Conservation (phyloP, 257 asterid genomes). For the Datura wrightii region DNA sequence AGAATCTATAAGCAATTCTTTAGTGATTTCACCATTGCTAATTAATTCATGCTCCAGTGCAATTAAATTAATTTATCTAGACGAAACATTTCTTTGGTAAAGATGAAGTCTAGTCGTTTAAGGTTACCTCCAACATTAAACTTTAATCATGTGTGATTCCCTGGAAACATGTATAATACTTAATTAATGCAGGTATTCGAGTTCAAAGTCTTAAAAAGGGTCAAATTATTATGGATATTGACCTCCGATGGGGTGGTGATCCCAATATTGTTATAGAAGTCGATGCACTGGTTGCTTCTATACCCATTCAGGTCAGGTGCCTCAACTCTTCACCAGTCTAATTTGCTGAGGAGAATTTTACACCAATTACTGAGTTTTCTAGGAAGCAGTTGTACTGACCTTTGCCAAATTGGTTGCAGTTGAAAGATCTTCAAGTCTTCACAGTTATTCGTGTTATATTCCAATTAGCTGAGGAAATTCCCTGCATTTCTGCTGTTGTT, state of each 20-base stretch:
- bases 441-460: slow-evolving; percentile 93
- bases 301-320: slow-evolving; percentile 87
- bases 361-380: not conserved
- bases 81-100: not conserved
- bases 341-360: slow-evolving; percentile 11
- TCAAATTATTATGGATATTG: slow-evolving; percentile 98
- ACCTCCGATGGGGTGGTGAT: slow-evolving; percentile 99
- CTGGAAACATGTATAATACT: not conserved
- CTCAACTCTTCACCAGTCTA: slow-evolving; percentile 31
- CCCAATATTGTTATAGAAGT: slow-evolving; percentile 91
- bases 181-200: slow-evolving; percentile 78
- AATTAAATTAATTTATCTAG: not conserved
- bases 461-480: slow-evolving; percentile 96
- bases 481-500: slow-evolving; percentile 98
- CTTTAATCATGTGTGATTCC: not conserved
- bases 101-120: not conserved
- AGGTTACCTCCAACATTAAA: not conserved
- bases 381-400: slow-evolving; percentile 23
- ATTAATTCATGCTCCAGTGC: not conserved
- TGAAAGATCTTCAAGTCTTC: slow-evolving; percentile 96
- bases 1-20: not conserved
- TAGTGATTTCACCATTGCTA: not conserved
- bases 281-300: slow-evolving; percentile 92
- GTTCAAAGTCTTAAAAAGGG: slow-evolving; percentile 98
- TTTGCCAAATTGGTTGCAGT: slow-evolving; percentile 53